phyloP scores from a whole-genome alignment of 768 basidiomycete species.

The Termitomyces sp. region DNA sequence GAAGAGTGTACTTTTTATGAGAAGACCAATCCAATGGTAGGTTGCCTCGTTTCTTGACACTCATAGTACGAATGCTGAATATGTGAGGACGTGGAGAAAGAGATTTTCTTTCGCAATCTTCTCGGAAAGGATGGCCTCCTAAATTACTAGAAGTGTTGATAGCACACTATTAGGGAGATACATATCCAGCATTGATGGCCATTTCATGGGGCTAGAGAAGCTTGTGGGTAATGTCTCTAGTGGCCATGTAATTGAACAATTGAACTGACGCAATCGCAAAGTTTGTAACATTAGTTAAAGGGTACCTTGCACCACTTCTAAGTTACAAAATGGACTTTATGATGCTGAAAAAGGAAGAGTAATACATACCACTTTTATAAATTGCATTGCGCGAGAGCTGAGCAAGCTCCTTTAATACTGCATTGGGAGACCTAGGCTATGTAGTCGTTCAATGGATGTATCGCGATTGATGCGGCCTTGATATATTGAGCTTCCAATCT shows the following conservation, averaged over 20 bases:
- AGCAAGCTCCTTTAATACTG: neutral
- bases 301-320: neutral
- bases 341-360: neutral
- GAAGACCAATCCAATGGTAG: conserved; percentile 26
- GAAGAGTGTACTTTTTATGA: conserved; percentile 25
- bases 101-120: conserved; percentile 29
- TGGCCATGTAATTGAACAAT: neutral
- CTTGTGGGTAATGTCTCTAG: conserved; percentile 15
- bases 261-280: neutral
- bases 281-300: neutral
- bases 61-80: neutral
- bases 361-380: neutral
- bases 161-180: conserved; percentile 23
- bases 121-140: conserved; percentile 9
- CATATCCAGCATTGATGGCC: conserved; percentile 19
- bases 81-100: conserved; percentile 25
- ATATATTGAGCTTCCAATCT: neutral
- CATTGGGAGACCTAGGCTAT: neutral
- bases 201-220: conserved; percentile 24
- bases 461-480: neutral
- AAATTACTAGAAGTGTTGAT: conserved; percentile 18
- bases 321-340: neutral
- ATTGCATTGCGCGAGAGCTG: neutral
- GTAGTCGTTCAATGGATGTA: neutral
- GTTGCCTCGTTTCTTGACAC: neutral